Evolutionary conservation across 495 filamentous ascomycete species (phyloP).

Genomic region (Trichoderma gamsii): DNA sequence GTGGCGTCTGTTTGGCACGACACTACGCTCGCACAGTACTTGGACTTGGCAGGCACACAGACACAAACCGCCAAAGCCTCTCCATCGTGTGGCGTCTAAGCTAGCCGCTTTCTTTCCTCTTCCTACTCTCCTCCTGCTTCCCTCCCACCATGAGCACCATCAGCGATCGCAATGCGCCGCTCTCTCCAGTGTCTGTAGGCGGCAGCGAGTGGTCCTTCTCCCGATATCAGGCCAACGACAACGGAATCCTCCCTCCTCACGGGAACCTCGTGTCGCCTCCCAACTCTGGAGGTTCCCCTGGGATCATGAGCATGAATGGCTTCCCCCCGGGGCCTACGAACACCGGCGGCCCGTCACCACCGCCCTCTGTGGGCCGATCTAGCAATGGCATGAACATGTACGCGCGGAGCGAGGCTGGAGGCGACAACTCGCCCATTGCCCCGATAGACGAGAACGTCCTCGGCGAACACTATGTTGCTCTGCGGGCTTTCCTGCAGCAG

Average conservation of each 20-base stretch:
- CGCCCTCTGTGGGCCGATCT: slow-evolving; percentile 77
- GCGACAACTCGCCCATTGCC: slow-evolving; percentile 36
- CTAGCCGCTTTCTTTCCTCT: slow-evolving; percentile 10
- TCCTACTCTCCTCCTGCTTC: slow-evolving; percentile 13
- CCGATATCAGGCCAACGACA: slow-evolving; percentile 54
- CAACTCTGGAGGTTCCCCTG: slow-evolving; percentile 55
- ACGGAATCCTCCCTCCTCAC: slow-evolving; percentile 50
- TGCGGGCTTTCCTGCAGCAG: slow-evolving; percentile 71
- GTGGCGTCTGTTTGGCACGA: neutral
- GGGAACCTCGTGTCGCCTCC: slow-evolving; percentile 65
- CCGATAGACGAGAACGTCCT: slow-evolving; percentile 41
- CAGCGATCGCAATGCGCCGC: slow-evolving; percentile 53
- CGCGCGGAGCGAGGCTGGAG: slow-evolving; percentile 55
- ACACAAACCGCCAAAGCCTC: neutral
- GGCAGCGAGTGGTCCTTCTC: slow-evolving; percentile 85
- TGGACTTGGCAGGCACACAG: neutral
- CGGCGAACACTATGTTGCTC: slow-evolving; percentile 71
- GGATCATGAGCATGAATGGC: slow-evolving; percentile 42
- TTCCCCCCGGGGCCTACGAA: slow-evolving; percentile 44
- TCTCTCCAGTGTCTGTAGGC: slow-evolving; percentile 76
- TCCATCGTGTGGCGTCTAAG: slow-evolving; percentile 1
- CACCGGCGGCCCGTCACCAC: slow-evolving; percentile 68
- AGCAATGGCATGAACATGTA: slow-evolving; percentile 61
- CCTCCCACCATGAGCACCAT: slow-evolving; percentile 22
- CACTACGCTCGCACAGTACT: neutral